These are phyloP conservation scores for Claviceps sorghi DNA, from an alignment of 2,329 filamentous ascomycete species.

Conservation along the genomic window DNA sequence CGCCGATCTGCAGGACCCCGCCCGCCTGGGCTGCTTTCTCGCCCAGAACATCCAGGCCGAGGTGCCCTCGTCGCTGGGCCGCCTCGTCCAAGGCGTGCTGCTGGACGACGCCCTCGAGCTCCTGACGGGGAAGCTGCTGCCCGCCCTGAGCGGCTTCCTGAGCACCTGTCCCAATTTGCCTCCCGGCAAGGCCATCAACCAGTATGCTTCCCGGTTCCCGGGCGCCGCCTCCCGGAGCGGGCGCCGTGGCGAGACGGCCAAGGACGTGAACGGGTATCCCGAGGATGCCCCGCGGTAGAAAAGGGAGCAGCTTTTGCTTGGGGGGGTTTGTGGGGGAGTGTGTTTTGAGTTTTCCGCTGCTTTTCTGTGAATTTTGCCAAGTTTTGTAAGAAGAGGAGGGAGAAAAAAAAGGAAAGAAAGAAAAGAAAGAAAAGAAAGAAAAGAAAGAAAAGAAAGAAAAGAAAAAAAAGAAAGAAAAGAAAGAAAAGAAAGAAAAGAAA, in stretches of 20 bases:
- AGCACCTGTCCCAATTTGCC: slow-evolving; percentile 4
- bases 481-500: too few relatives aligned
- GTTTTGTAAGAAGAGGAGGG: too few relatives aligned
- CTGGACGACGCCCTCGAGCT: slow-evolving; percentile 1
- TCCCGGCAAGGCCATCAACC: slow-evolving; percentile 3
- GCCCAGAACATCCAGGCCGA: slow-evolving; percentile 6
- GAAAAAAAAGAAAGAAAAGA: too few relatives aligned
- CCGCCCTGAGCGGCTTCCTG: neutral
- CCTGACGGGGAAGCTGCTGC: neutral
- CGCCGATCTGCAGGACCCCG: neutral
- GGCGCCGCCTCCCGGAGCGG: neutral
- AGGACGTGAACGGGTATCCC: slow-evolving; percentile 3
- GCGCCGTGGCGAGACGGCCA: slow-evolving; percentile 2
- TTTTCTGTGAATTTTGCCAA: too few relatives aligned
- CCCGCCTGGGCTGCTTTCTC: slow-evolving; percentile 1
- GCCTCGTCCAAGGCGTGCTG: slow-evolving; percentile 1
- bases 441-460: too few relatives aligned
- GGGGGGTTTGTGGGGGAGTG: too few relatives aligned
- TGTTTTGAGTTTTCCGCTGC: too few relatives aligned
- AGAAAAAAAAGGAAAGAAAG: too few relatives aligned
- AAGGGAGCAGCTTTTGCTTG: neutral
- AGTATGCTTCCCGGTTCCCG: slow-evolving; percentile 3
- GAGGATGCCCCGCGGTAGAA: slow-evolving; percentile 1
- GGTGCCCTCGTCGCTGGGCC: slow-evolving; percentile 4
- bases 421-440: too few relatives aligned